Conservation (phyloP, 768 basidiomycete species). For the Solioccasus polychromus region DNA sequence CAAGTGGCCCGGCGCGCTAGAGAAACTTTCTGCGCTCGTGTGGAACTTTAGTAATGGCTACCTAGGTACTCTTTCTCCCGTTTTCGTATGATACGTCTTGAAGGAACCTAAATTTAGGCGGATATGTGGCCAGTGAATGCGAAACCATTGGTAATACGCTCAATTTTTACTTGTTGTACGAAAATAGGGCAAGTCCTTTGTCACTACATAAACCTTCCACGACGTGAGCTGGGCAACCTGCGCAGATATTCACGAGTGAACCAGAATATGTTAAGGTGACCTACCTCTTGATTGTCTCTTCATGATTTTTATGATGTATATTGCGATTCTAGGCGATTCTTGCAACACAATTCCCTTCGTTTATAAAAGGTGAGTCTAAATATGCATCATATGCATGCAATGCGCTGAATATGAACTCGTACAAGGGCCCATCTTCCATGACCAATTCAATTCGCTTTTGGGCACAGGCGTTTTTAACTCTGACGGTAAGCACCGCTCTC, state of each 20-base stretch:
- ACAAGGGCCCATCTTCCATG: slow-evolving; percentile 25
- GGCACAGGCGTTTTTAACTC: slow-evolving; percentile 43
- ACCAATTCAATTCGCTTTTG: slow-evolving; percentile 27
- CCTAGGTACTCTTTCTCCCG: slow-evolving; percentile 35
- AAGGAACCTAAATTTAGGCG: slow-evolving; percentile 14
- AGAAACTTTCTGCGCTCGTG: slow-evolving; percentile 40
- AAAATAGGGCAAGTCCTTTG: slow-evolving; percentile 21
- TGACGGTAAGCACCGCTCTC: slow-evolving; percentile 26
- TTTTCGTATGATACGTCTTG: neutral
- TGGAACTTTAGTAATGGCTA: slow-evolving; percentile 44
- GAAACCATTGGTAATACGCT: slow-evolving; percentile 23
- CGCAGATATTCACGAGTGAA: slow-evolving; percentile 36
- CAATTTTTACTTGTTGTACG: slow-evolving; percentile 22
- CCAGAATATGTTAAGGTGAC: slow-evolving; percentile 41
- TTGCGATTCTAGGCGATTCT: slow-evolving; percentile 29
- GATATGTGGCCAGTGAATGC: slow-evolving; percentile 8
- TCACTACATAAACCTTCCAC: neutral
- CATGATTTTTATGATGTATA: neutral
- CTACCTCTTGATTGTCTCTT: neutral
- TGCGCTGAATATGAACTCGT: neutral
- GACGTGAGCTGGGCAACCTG: neutral
- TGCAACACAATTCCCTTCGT: slow-evolving; percentile 36
- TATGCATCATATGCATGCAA: no score
- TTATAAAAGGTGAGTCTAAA: slow-evolving; percentile 31
- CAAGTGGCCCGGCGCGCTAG: slow-evolving; percentile 44